Base-by-base conservation (phyloP, 2,329 filamentous ascomycete genomes). In the Epichloe bromicola region DNA sequence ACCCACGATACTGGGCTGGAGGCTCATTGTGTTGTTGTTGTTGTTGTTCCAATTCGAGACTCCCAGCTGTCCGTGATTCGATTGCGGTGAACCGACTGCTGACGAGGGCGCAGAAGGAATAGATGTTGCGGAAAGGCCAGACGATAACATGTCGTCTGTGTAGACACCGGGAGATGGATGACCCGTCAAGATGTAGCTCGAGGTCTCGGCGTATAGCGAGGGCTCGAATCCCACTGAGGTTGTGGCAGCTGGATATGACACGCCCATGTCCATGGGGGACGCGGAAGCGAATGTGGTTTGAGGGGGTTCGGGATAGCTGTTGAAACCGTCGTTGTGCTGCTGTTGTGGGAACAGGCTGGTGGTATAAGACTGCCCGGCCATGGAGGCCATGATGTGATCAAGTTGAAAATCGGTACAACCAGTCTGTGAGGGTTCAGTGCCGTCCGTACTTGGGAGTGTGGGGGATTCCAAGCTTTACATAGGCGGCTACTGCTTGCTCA, bases 1-100 rank as follows among this genome's bases (percentile, higher is more conserved):
- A 58, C 75, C 74, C 48, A 86, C 78, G 55, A 88, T 85, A 60
- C 73, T 70, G 33, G 83, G 82, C 57, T 76, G 79, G 51, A 85
- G 71, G 48, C 75, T 78, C 37, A 85, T 68, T 49, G 75, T 75
- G 48, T 63, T 60, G 19, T 71, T 66, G 56, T 10, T 30, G 26
- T 10, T 30, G 26, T 10, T 30, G 19, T 73, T 65, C 79, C 81
- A 86, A 53, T 81, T 78, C 44, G 80, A 72, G 48, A 79, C 73
- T 54, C 77, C 77, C 56, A 76, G 66, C 57, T 78, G 77, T 51
- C 75, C 74, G 59, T 78, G 74, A 55, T 77, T 75, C 2, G 81
- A 82, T 59, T 80, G 78, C 26, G 83, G 83, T 20, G 83, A 86
- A 51, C 81, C 81, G 55, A 82, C 76, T 50, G 78, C 79, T 8